Evolutionary conservation across 192 early-diverging fungal species (phyloP), one percentile per base, ranked within the genome.

Genomic region (Backusella liffmaniae): DNA sequence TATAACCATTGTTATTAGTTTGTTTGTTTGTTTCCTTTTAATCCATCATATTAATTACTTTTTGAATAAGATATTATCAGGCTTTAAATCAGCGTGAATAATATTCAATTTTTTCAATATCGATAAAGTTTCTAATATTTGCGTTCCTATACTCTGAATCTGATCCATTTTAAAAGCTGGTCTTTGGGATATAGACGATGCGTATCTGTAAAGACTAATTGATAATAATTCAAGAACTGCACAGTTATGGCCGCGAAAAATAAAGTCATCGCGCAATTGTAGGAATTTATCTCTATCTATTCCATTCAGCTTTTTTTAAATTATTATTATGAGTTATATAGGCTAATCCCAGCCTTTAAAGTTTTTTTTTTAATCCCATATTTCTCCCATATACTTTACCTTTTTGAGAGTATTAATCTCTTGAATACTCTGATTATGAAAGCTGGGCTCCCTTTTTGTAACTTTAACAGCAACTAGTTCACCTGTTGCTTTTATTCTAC

Each of bases 31-130:
- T 44, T 26, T 34, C 21, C 21, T 44, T 67, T 26, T 21, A n/a
- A 37, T 35, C 7, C 16, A 36, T 35, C 29, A 41, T 46, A 2
- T 15, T 21, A 36, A 56, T 87, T 74, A 93, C 91, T 88, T 92
- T 85, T 93, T 93, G 35, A 99, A 87, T 73, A 99, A 76, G 51
- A 98, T 95, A 81, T 99, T 99, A 83, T 99, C 97, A 4, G 98
- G 97, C 81, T 99, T 99, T 67, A 99, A 89, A 85, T 99, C 98
- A 67, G 96, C 96, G 78, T 99, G 98, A 68, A 99, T 98, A 49
- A 98, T 92, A 32, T 90, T 86, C 0, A 95, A 93, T 78, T 92
- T 87, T 75, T 88, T 92, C 32, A 99, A 80, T 23, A 97, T 86
- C 32, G 88, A 89, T 77, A 99, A 84, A 2, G 95, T 89, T 75